These are phyloP conservation scores for Thinopyrum elongatum DNA, from an alignment of 176 grass and related monocot species.

Conservation along the genomic window DNA sequence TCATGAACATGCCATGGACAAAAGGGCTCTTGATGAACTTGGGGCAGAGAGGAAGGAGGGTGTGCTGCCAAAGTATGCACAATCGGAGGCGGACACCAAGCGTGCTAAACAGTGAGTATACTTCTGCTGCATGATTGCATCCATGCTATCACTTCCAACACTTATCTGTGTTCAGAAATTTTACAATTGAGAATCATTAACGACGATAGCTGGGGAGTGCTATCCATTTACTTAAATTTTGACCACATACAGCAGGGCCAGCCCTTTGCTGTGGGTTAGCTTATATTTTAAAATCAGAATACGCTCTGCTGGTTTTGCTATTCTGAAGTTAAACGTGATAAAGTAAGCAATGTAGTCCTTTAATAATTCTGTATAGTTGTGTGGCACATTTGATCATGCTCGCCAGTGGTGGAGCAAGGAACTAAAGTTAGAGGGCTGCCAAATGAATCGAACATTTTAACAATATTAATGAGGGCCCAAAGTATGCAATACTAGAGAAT, in stretches of 20 bases:
- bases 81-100: constrained; percentile 67
- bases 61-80: constrained; percentile 43
- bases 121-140: constrained; percentile 21
- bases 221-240: background rate
- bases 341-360: background rate
- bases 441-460: background rate
- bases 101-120: constrained; percentile 85
- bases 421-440: background rate
- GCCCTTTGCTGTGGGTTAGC: background rate
- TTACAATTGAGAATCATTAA: background rate
- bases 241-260: background rate
- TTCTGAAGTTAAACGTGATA: background rate
- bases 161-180: background rate
- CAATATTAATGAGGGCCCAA: background rate
- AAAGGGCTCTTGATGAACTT: constrained; percentile 45
- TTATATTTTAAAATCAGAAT: background rate
- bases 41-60: constrained; percentile 67
- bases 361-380: background rate
- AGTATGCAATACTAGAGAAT: background rate
- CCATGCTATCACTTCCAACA: background rate
- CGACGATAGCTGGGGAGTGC: background rate
- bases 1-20: constrained; percentile 51
- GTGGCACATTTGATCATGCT: background rate
- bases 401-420: background rate
- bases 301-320: background rate